These are phyloP conservation scores for Oryza brachyantha DNA, from an alignment of 176 grass and related monocot genomes.

Conservation along the genomic window DNA sequence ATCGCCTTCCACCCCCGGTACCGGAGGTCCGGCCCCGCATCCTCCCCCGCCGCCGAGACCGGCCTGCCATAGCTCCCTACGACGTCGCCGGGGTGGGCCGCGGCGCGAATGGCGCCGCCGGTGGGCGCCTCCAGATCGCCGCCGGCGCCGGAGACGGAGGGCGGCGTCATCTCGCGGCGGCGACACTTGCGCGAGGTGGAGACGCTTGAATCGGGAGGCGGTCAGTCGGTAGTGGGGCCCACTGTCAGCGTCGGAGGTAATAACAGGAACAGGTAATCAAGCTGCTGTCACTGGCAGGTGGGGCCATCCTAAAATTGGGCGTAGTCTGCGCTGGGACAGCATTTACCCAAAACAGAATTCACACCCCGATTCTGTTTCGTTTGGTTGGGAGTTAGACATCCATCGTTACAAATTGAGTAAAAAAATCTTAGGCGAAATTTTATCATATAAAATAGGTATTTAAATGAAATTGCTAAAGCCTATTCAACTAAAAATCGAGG, in stretches of 20 bases:
- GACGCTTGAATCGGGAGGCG: background rate
- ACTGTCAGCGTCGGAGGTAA: background rate
- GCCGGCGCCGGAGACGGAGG: slow-evolving; percentile 1
- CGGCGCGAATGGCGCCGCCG: background rate
- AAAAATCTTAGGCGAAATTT: no score
- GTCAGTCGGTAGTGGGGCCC: background rate
- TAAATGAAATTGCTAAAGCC: no score
- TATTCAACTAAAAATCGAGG: no score
- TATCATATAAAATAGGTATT: no score
- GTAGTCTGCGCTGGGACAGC: background rate
- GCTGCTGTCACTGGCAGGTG: background rate
- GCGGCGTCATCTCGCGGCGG: background rate
- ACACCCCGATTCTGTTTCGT: background rate
- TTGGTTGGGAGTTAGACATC: background rate
- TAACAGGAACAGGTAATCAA: background rate
- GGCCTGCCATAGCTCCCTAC: background rate
- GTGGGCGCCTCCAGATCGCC: background rate
- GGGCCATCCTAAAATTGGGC: background rate
- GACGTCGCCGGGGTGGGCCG: background rate
- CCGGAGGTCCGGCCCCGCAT: background rate
- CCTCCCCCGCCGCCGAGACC: background rate
- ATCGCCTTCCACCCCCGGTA: slow-evolving; percentile 69
- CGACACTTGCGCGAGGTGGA: background rate
- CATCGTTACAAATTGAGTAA: background rate
- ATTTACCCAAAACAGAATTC: no score